phyloP scores from a whole-genome alignment of 345 rosid species.

The Acer saccharum region DNA sequence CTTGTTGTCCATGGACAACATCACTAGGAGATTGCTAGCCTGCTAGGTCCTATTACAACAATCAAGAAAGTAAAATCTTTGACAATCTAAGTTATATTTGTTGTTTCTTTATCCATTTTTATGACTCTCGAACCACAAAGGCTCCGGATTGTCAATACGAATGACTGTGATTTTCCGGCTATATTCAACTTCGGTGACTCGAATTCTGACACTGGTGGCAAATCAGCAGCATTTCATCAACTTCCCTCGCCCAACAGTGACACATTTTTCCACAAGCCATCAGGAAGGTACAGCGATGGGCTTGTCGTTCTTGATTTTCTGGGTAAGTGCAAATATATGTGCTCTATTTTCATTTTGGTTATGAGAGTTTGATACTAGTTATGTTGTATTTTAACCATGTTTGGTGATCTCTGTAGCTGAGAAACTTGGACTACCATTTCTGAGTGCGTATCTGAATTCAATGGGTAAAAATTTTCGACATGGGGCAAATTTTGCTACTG shows the following conservation, averaged over 20 bases:
- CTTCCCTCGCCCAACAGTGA: slow-evolving; percentile 25
- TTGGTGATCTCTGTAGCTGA: slow-evolving; percentile 31
- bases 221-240: slow-evolving; percentile 34
- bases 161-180: slow-evolving; percentile 30
- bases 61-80: not conserved
- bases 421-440: slow-evolving; percentile 34
- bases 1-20: not conserved
- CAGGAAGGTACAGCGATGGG: slow-evolving; percentile 33
- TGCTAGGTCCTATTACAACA: not conserved
- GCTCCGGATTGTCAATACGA: not conserved
- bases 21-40: not conserved
- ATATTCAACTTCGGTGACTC: slow-evolving; percentile 47
- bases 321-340: slow-evolving; percentile 10
- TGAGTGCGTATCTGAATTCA: slow-evolving; percentile 46
- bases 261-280: slow-evolving; percentile 35
- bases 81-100: not conserved
- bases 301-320: slow-evolving; percentile 35
- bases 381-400: not conserved
- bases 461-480: slow-evolving; percentile 40
- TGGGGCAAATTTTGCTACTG: slow-evolving; percentile 48
- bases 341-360: not conserved
- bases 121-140: not conserved
- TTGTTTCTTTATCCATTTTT: not conserved
- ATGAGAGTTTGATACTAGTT: not conserved
- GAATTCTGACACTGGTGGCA: slow-evolving; percentile 44